A percentile compares a stretch with the other conserved stretches of the same genome.
phyloP scores from a whole-genome alignment of 2,329 filamentous ascomycete species.

The Colletotrichum sp. region DNA sequence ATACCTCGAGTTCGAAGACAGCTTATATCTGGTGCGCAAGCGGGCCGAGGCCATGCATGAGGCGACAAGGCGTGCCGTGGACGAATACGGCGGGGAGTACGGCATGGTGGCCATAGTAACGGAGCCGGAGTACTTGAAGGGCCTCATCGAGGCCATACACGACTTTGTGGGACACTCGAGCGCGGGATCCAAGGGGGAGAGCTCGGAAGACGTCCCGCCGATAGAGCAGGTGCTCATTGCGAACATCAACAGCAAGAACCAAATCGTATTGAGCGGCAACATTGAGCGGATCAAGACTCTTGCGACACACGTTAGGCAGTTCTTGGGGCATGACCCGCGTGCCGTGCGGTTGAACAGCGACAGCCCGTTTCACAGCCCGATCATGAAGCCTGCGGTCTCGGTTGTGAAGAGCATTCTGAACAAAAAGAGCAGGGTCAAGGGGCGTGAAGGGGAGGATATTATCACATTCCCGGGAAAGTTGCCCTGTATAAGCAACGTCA shows the following conservation, averaged over 20 bases:
- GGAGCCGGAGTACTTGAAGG: slow-evolving; percentile 76
- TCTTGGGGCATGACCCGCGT: slow-evolving; percentile 88
- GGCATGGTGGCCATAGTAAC: slow-evolving; percentile 95
- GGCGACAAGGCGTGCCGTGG: slow-evolving; percentile 71
- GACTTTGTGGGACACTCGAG: slow-evolving; percentile 77
- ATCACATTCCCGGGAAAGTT: slow-evolving; percentile 77
- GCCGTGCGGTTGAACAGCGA: slow-evolving; percentile 87
- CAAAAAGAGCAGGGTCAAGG: slow-evolving; percentile 58
- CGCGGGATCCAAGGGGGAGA: slow-evolving; percentile 71
- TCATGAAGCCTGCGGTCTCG: slow-evolving; percentile 85
- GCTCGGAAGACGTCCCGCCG: slow-evolving; percentile 70
- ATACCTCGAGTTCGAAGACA: slow-evolving; percentile 79
- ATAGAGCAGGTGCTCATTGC: slow-evolving; percentile 90
- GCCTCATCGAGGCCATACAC: slow-evolving; percentile 75
- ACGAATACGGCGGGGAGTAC: slow-evolving; percentile 78
- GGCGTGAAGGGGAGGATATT: slow-evolving; percentile 64
- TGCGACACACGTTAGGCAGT: slow-evolving; percentile 84
- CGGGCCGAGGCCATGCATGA: slow-evolving; percentile 85
- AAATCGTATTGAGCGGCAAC: slow-evolving; percentile 91
- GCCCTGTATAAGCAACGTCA: slow-evolving; percentile 87
- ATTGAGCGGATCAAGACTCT: slow-evolving; percentile 83
- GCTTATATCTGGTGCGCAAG: slow-evolving; percentile 75
- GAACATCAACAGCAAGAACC: slow-evolving; percentile 95
- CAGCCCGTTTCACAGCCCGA: slow-evolving; percentile 87
- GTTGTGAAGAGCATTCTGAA: slow-evolving; percentile 75